Conservation (phyloP, 805 yeast species). For the Candida succiphila region DNA sequence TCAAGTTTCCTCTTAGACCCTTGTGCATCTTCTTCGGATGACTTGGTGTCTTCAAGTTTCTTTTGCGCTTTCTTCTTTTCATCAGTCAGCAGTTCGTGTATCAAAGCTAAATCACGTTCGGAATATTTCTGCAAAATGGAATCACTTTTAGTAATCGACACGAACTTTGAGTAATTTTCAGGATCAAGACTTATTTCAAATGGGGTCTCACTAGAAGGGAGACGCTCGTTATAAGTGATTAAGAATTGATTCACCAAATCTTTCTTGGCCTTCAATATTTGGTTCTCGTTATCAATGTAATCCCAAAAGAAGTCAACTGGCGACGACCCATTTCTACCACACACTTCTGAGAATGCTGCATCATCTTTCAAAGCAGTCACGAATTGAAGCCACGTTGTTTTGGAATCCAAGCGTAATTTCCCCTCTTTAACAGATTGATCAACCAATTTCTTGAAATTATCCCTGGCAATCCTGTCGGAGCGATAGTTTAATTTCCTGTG, state of each 20-base stretch:
- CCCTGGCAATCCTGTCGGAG: conserved; percentile 58
- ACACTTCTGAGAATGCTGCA: conserved; percentile 43
- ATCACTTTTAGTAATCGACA: background rate
- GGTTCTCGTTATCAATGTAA: conserved; percentile 49
- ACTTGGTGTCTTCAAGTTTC: background rate
- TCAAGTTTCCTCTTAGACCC: conserved; percentile 2
- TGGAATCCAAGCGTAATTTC: conserved; percentile 28
- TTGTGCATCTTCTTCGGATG: too few species aligned
- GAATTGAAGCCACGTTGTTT: conserved; percentile 51
- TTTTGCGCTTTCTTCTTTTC: conserved; percentile 3
- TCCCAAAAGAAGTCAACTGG: conserved; percentile 76
- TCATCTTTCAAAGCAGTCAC: conserved; percentile 42
- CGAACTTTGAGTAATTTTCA: background rate
- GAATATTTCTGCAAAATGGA: background rate
- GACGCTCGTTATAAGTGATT: conserved; percentile 13
- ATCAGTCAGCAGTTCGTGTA: conserved; percentile 11
- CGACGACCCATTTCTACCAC: conserved; percentile 72
- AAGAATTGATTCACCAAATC: conserved; percentile 48
- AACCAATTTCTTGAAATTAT: conserved; percentile 41
- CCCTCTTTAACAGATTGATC: conserved; percentile 21
- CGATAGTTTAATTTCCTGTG: conserved; percentile 34
- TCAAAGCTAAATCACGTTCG: conserved; percentile 6
- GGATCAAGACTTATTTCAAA: background rate
- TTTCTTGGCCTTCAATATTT: conserved; percentile 44
- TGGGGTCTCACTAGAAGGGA: conserved; percentile 7